phyloP scores from a whole-genome alignment of 495 filamentous ascomycete species.

The Penicillium pancosmium region DNA sequence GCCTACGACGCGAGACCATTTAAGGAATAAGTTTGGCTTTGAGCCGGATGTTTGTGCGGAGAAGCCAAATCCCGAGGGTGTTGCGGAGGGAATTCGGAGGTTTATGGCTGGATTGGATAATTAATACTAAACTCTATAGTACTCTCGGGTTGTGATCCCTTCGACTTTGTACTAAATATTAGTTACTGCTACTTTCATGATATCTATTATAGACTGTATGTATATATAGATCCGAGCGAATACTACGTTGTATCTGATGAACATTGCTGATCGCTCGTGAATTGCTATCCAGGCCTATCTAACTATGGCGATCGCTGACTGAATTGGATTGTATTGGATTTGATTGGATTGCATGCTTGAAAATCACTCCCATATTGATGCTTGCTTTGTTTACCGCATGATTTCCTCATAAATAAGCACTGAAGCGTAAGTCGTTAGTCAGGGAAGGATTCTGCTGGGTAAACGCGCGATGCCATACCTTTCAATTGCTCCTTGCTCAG shows the following conservation, averaged over 20 bases:
- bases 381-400: constrained; percentile 71
- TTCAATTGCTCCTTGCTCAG: constrained; percentile 98
- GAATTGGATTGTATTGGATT: constrained; percentile 11
- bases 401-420: constrained; percentile 97
- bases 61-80: constrained; percentile 80
- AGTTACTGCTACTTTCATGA: neutral
- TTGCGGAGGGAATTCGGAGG: constrained; percentile 66
- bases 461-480: constrained; percentile 49
- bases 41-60: constrained; percentile 81
- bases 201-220: neutral
- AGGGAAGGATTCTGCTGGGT: neutral
- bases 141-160: no score
- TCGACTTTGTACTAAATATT: neutral
- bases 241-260: neutral
- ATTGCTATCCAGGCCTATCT: constrained; percentile 6
- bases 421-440: constrained; percentile 24
- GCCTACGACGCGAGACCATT: constrained; percentile 83
- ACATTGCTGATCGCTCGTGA: neutral
- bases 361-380: constrained; percentile 7
- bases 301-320: constrained; percentile 1
- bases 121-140: no score
- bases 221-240: neutral
- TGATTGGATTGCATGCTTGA: constrained; percentile 20
- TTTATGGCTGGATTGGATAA: constrained; percentile 43
- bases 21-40: constrained; percentile 66